Conservation (phyloP, 2,329 filamentous ascomycete genomes). For the Knufia petricola region DNA sequence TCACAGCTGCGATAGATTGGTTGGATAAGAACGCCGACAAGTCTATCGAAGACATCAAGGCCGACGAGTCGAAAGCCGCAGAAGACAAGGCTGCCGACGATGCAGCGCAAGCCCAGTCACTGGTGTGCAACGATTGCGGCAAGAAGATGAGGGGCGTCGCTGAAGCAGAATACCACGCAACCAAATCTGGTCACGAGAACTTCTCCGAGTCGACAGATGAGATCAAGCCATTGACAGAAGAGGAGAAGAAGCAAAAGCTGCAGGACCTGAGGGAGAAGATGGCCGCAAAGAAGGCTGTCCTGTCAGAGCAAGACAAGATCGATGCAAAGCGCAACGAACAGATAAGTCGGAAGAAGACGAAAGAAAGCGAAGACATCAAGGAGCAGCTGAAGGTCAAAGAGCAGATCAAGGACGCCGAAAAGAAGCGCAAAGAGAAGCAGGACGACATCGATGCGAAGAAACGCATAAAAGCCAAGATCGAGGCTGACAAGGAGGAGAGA, state of each 20-base stretch:
- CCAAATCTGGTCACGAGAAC: constrained; percentile 81
- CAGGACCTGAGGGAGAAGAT: constrained; percentile 63
- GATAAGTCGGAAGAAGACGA: constrained; percentile 77
- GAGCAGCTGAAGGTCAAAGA: constrained; percentile 82
- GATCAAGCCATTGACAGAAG: constrained; percentile 79
- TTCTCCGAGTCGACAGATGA: constrained; percentile 92
- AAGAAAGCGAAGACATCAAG: constrained; percentile 78
- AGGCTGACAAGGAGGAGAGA: constrained; percentile 84
- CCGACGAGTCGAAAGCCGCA: constrained; percentile 44
- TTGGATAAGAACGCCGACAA: constrained; percentile 86
- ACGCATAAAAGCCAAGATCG: constrained; percentile 85
- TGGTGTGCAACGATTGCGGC: constrained; percentile 89
- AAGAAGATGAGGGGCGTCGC: constrained; percentile 77
- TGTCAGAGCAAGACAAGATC: constrained; percentile 64
- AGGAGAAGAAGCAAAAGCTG: constrained; percentile 76
- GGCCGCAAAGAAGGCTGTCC: constrained; percentile 59
- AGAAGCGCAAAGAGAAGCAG: constrained; percentile 78
- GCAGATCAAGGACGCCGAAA: constrained; percentile 79
- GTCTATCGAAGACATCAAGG: constrained; percentile 68
- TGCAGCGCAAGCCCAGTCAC: constrained; percentile 64
- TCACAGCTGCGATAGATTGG: constrained; percentile 88
- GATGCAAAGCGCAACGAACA: constrained; percentile 79
- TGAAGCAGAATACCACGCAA: constrained; percentile 81
- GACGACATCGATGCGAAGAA: constrained; percentile 79
- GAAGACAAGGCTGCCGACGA: constrained; percentile 55